Percentiles rank a stretch among this genome's conserved stretches.
Evolutionary conservation across 805 yeast genomes (phyloP).

Genomic region (Candida easanensis): DNA sequence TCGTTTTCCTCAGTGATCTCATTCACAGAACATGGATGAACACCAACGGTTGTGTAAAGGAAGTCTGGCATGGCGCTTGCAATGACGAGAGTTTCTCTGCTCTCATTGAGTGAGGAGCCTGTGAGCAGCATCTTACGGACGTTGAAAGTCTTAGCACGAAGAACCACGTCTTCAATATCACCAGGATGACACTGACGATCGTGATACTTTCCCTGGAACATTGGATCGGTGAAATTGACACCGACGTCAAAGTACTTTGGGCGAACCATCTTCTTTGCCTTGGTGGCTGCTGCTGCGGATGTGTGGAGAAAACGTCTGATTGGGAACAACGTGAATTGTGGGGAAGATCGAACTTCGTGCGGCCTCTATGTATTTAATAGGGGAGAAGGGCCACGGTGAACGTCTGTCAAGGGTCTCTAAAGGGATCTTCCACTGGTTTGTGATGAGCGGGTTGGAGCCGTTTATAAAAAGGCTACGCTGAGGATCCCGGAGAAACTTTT

Average conservation of each 20-base stretch:
- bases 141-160: constrained; percentile 60
- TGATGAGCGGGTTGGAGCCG: not conserved
- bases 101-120: constrained; percentile 74
- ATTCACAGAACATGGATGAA: constrained; percentile 87
- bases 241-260: constrained; percentile 43
- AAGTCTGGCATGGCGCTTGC: constrained; percentile 34
- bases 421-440: too few relatives aligned
- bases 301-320: constrained; percentile 5
- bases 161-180: constrained; percentile 63
- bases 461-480: not conserved
- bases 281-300: not conserved
- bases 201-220: constrained; percentile 81
- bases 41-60: constrained; percentile 78
- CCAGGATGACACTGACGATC: constrained; percentile 63
- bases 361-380: not conserved
- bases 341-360: not conserved
- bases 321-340: constrained; percentile 1
- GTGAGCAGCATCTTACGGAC: constrained; percentile 77
- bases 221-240: constrained; percentile 83
- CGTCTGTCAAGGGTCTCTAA: too few relatives aligned
- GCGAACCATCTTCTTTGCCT: constrained; percentile 5
- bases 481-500: not conserved
- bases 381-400: too few relatives aligned
- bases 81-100: constrained; percentile 56
- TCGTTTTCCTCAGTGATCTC: constrained; percentile 40